Evolutionary conservation across 768 basidiomycete species (phyloP), one percentile per base, ranked within the genome.

Genomic region (Amanita exitialis): DNA sequence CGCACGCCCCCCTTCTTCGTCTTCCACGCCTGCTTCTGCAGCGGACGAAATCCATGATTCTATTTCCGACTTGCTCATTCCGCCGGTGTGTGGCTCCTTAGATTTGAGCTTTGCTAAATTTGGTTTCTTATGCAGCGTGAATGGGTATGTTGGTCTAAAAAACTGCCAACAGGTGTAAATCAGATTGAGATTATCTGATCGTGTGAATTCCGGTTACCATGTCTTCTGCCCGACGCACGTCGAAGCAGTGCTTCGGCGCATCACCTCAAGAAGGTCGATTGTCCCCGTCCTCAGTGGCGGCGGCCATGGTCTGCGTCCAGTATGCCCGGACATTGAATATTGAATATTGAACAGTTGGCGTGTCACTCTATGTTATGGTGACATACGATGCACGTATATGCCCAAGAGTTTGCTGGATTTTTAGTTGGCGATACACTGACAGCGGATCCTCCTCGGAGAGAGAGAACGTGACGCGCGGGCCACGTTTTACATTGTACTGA

Each of bases 31-130:
- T 44, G 64, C 64, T 32, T 60, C 61, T 25, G 54, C 57, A 21
- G 79, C 70, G n/a, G 73, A 71, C 34, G 76, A 72, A 49, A 82
- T 69, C 83, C 84, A 87, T 27, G 78, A 76, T 58, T 76, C 70
- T 58, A 86, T 82, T 58, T 80, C 79, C 42, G 75, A 66, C 61
- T 71, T 74, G 61, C 67, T 71, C 67, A 75, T 70, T 44, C 61
- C 57, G 41, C 61, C 63, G 44, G 59, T 54, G 51, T 60, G 60
- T 58, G 62, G 64, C 62, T 78, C 74, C 58, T 71, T 74, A 55
- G 70, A 64, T 62, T 72, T 75, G 61, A 79, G 74, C 64, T 72
- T 78, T 49, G 74, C 64, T 43, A 79, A 67, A 13, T 69, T 64
- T 20, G 62, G 56, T 63, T 68, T 68, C 44, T 56, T 61, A 56